These are phyloP conservation scores for Teratosphaeria nubilosa DNA, from an alignment of 2,329 filamentous ascomycete species.

Conservation along the genomic window DNA sequence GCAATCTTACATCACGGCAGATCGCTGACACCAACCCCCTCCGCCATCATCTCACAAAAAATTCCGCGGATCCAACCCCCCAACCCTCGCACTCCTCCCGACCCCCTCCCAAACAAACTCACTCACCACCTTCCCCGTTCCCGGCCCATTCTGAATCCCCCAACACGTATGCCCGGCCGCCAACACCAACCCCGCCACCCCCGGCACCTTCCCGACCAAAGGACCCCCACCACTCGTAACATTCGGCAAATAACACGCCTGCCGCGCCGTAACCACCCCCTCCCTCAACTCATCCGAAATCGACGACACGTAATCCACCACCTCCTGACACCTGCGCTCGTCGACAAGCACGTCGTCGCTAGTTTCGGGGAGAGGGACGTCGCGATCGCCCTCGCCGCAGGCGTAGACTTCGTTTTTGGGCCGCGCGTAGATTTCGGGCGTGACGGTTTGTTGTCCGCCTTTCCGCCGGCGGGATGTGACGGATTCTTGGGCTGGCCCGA, in stretches of 20 bases:
- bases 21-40: neutral
- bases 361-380: slow-evolving; percentile 63
- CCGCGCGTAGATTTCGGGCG: slow-evolving; percentile 88
- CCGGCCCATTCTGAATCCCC: slow-evolving; percentile 95
- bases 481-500: slow-evolving; percentile 20
- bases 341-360: slow-evolving; percentile 70
- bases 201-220: slow-evolving; percentile 60
- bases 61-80: slow-evolving; percentile 31
- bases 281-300: slow-evolving; percentile 41
- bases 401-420: slow-evolving; percentile 86
- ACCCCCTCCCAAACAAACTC: slow-evolving; percentile 38
- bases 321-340: slow-evolving; percentile 67
- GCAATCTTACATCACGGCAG: no score
- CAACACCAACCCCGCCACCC: slow-evolving; percentile 63
- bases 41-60: neutral
- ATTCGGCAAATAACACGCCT: slow-evolving; percentile 89
- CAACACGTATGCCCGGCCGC: slow-evolving; percentile 93
- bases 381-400: slow-evolving; percentile 77
- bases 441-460: slow-evolving; percentile 50
- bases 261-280: slow-evolving; percentile 55
- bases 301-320: slow-evolving; percentile 64
- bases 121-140: slow-evolving; percentile 46
- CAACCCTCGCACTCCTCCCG: slow-evolving; percentile 33
- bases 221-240: slow-evolving; percentile 56
- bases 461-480: neutral